Base-by-base conservation (phyloP, 441 rosid species). In the Populus hybrid region DNA sequence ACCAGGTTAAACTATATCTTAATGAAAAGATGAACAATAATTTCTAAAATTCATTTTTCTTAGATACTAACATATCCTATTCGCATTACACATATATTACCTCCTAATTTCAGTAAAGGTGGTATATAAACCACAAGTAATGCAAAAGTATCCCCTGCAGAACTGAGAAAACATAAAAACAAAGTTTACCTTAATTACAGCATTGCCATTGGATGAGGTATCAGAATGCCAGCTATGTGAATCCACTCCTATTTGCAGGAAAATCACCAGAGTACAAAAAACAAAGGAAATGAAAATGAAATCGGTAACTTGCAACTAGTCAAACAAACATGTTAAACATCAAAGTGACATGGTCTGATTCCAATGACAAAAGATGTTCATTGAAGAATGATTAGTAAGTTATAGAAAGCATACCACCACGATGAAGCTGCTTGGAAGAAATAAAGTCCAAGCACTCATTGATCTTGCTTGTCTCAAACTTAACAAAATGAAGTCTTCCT, bases 401-500 rank as follows among this genome's bases (percentile, higher is more conserved):
- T 63, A 73, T 74, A 35, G 72, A 50, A 69, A 53, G 23, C 26
- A 76, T 88, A 93, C 99, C 90, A 67, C 97, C 90, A 6, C 75
- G 79, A 72, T 97, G 97, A 80, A 97, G 99, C 86, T 94, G 98
- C 90, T 94, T 97, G 26, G 99, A 94, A 84, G 87, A 87, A 71
- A 97, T 94, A 72, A 97, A 97, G 76, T 97, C 99, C 71, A 97
- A 85, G 84, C 99, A 97, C 69, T 97, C 98, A 65, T 87, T 91
- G 53, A 97, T 89, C 84, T 97, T 97, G 86, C 82, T 77, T 32
- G 99, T 97, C 87, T 97, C 99, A 81, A 97, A 97, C 87, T 97
- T 97, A 34, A 93, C 99, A 73, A 97, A 97, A 82, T 97, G 99
- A 77, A 97, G 94, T 83, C 99, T 91, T 69, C 99, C 99, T 71